Evolutionary conservation across 2,329 filamentous ascomycete species (phyloP).

Genomic region (Fusarium neocosmosporiellum): DNA sequence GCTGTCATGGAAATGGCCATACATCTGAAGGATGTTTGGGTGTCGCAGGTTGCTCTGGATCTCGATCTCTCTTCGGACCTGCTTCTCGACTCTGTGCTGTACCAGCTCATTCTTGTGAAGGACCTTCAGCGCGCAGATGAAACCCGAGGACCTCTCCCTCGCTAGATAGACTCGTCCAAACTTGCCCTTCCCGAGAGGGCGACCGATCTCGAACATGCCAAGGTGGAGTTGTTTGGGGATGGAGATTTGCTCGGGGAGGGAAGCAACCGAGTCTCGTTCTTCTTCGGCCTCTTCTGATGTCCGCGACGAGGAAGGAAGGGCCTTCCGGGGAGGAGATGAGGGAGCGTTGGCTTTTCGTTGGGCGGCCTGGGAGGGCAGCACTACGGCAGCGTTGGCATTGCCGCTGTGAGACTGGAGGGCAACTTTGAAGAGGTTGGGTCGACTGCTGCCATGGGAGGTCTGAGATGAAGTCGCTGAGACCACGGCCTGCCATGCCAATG

Average conservation of each 20-base stretch:
- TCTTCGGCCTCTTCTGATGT: constrained; percentile 61
- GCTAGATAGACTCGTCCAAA: constrained; percentile 89
- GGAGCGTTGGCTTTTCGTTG: constrained; percentile 62
- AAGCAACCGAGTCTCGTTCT: constrained; percentile 61
- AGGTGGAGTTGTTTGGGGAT: constrained; percentile 79
- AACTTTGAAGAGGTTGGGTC: constrained; percentile 87
- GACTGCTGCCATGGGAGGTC: constrained; percentile 65
- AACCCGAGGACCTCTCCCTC: constrained; percentile 80
- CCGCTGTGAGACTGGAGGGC: constrained; percentile 82
- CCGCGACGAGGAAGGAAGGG: constrained; percentile 55
- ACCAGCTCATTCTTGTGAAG: constrained; percentile 85
- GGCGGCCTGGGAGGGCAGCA: constrained; percentile 73
- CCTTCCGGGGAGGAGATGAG: constrained; percentile 65
- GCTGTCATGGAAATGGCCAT: constrained; percentile 88
- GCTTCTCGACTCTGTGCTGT: constrained; percentile 81
- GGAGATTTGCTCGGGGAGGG: constrained; percentile 67
- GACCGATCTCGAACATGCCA: constrained; percentile 94
- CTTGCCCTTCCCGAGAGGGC: constrained; percentile 87
- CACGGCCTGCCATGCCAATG: constrained; percentile 53
- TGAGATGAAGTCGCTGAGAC: constrained; percentile 52
- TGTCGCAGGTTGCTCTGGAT: constrained; percentile 89
- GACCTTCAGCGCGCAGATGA: constrained; percentile 87
- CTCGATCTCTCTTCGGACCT: constrained; percentile 87
- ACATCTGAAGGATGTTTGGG: constrained; percentile 84
- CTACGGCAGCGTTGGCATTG: constrained; percentile 73